Conservation (phyloP, 208 protist species). For the Spongospora subterranea region DNA sequence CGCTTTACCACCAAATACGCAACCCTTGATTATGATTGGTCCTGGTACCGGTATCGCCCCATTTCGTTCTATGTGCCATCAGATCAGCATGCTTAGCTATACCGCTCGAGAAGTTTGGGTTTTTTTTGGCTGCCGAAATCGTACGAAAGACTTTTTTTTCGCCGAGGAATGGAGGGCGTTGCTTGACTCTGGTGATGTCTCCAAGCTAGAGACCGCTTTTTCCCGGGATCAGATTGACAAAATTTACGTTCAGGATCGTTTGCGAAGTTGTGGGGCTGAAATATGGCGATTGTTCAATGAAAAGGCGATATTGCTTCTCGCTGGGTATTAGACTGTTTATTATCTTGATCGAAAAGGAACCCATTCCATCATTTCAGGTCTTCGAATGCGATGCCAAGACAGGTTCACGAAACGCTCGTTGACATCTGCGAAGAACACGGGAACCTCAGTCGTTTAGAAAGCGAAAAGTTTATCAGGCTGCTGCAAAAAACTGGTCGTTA, state of each 20-base stretch:
- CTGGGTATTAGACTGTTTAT: neutral
- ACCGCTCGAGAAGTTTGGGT: conserved; percentile 6
- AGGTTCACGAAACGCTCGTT: conserved; percentile 17
- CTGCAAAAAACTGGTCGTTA: neutral
- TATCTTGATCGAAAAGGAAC: neutral
- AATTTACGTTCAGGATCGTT: conserved; percentile 37
- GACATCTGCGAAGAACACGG: conserved; percentile 19
- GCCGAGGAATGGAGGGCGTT: neutral
- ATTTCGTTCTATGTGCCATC: conserved; percentile 62
- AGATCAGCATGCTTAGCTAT: conserved; percentile 1
- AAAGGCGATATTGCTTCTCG: neutral
- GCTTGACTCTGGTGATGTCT: neutral
- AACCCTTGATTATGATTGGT: conserved; percentile 59
- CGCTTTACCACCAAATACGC: neutral
- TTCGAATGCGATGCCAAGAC: conserved; percentile 27
- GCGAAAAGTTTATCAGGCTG: neutral
- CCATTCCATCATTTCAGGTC: neutral
- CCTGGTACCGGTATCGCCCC: conserved; percentile 61
- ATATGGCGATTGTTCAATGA: neutral
- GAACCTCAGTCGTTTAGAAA: neutral
- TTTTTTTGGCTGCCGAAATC: conserved; percentile 26
- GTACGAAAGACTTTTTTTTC: conserved; percentile 15
- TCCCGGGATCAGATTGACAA: conserved; percentile 23
- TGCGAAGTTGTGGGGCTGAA: neutral
- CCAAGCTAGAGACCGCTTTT: neutral